Conservation (phyloP, 2,329 filamentous ascomycete genomes). For the Cladosporium austrohemisphaericum region DNA sequence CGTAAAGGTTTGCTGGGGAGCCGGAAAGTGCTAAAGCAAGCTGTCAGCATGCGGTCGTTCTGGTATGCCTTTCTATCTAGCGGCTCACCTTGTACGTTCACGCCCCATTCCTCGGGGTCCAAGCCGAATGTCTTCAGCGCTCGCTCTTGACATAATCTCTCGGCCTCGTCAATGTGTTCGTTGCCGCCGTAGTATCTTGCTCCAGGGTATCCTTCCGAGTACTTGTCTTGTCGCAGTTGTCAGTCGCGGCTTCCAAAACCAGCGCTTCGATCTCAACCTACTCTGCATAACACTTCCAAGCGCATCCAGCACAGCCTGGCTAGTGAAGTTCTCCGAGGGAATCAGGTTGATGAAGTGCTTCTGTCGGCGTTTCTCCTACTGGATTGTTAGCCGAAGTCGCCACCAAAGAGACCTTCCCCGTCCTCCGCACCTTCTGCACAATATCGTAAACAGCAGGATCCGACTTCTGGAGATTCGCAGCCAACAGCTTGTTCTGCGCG, state of each 20-base stretch:
- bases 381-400: constrained; percentile 13
- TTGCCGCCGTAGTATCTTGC: constrained; percentile 96
- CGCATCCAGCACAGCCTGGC: constrained; percentile 85
- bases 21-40: constrained; percentile 46
- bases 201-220: constrained; percentile 96
- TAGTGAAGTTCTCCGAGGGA: constrained; percentile 93
- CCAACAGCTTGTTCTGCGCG: constrained; percentile 66
- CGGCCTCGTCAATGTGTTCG: constrained; percentile 88
- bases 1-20: constrained; percentile 93
- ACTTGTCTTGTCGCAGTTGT: constrained; percentile 60
- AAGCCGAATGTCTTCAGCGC: constrained; percentile 84
- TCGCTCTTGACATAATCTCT: constrained; percentile 83
- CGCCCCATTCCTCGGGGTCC: constrained; percentile 84
- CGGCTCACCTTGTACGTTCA: constrained; percentile 81
- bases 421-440: constrained; percentile 70
- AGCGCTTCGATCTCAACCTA: constrained; percentile 41
- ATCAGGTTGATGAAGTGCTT: constrained; percentile 99
- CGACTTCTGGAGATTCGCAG: constrained; percentile 72
- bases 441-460: constrained; percentile 86
- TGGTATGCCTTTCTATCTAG: not conserved
- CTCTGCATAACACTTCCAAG: constrained; percentile 94
- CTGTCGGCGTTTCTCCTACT: constrained; percentile 87
- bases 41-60: constrained; percentile 10
- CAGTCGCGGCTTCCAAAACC: not conserved
- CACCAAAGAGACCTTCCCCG: not conserved